These are phyloP conservation scores for Selenicereus undatus DNA, from an alignment of 148 eudicot genomes.

Conservation along the genomic window DNA sequence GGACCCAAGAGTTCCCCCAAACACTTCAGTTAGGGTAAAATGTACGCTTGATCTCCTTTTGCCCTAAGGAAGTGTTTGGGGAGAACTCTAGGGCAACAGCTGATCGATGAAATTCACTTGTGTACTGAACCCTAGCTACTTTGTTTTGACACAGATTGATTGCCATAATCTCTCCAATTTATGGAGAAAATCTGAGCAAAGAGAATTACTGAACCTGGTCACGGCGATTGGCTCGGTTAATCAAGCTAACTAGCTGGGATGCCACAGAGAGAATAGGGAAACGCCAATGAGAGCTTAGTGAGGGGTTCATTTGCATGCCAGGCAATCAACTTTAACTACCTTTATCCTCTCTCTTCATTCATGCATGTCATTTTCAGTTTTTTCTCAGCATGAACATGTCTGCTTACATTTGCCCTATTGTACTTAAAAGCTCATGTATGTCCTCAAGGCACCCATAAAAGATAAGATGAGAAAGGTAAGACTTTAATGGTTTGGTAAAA, in stretches of 20 bases:
- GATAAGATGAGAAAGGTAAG: no score
- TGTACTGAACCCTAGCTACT: not conserved
- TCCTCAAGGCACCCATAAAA: not conserved
- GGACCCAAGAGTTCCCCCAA: constrained; percentile 9
- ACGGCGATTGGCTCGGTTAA: not conserved
- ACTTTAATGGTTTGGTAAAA: no score
- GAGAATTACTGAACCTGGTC: not conserved
- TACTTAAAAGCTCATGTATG: not conserved
- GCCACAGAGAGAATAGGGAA: not conserved
- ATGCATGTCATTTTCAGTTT: not conserved
- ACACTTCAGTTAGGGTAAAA: constrained; percentile 3
- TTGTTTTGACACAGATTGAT: not conserved
- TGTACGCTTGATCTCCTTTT: not conserved
- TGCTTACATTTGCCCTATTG: not conserved
- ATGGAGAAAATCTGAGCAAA: not conserved
- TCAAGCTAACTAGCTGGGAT: not conserved
- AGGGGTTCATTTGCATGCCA: not conserved
- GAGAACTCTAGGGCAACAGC: constrained; percentile 1
- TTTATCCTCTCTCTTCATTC: not conserved
- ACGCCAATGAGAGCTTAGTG: not conserved
- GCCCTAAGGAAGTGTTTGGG: constrained; percentile 8
- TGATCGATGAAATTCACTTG: not conserved
- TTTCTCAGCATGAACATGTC: not conserved
- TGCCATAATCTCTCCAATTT: not conserved
- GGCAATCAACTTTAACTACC: not conserved